Evolutionary conservation across 225 moss, liverwort and hornwort genomes (phyloP), one percentile per base, ranked within the genome.

Genomic region (Ulota crispa): DNA sequence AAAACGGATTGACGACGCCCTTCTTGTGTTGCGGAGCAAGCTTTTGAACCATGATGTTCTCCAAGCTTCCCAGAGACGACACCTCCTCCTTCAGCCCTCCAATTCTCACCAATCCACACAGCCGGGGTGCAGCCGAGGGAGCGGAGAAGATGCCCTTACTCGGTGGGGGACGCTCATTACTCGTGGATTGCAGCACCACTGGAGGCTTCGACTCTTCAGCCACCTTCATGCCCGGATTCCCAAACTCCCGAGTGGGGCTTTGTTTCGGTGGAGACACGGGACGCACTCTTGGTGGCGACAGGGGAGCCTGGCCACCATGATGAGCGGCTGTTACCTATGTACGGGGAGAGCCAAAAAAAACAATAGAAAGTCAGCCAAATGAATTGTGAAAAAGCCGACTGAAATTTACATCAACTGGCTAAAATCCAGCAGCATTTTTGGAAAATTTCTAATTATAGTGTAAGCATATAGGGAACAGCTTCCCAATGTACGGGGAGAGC

Each of bases 41-140:
- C 63, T 83, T 93, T 28, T 87, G 92, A 11, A 98, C 82, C 80
- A 84, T 86, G 15, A 94, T 89, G 47, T 90, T 93, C 64, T 95
- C 93, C 18, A 98, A 80, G 36, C 80, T 69, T 1, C 93, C 80
- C 5, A 95, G 86, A 9, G 91, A 87, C 39, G 95, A 93, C n/a
- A 98, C 94, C 63, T 91, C 88, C 62, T 93, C 76, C 30, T 80
- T 83, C 2, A 91, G 70, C 1, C 76, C 70, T 16, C 69, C 31
- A 1, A 90, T 90, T 36, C 23, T 83, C 14, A 94, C 80, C 42
- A 98, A 85, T 6, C 98, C 98, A 73, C 98, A 98, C 28, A 92
- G 41, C 43, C 95, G 89, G 0, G 95, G 81, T 8, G 80, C n/a
- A 1, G 64, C 83, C 3, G 80, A 54, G 21, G 70, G 76, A 30